A percentile compares a stretch with the other conserved stretches of the same genome.
These are phyloP conservation scores for Neonectria neomacrospora DNA, from an alignment of 2,329 filamentous ascomycete genomes.

Conservation along the genomic window DNA sequence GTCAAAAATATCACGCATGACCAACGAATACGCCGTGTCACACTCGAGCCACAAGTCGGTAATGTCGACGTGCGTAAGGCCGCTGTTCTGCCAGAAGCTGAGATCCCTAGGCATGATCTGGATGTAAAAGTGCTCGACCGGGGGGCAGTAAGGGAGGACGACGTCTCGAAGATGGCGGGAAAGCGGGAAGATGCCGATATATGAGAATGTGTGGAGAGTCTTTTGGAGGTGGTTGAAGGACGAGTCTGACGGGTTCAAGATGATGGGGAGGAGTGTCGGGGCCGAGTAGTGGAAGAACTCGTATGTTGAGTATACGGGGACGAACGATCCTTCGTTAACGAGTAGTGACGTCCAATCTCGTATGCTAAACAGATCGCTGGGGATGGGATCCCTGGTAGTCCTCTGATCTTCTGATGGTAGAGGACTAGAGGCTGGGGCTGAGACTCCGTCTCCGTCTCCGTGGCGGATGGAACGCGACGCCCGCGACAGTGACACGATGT, in stretches of 20 bases:
- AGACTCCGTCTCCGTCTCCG: neutral
- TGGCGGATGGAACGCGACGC: constrained; percentile 1
- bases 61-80: constrained; percentile 53
- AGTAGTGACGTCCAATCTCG: constrained; percentile 72
- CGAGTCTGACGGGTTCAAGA: constrained; percentile 57
- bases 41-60: constrained; percentile 65
- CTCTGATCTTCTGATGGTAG: constrained; percentile 29
- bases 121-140: constrained; percentile 64
- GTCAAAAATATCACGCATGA: constrained; percentile 55
- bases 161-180: constrained; percentile 66
- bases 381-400: constrained; percentile 29
- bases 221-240: constrained; percentile 50
- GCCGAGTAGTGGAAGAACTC: constrained; percentile 75
- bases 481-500: constrained; percentile 65
- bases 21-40: constrained; percentile 59
- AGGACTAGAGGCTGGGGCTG: neutral
- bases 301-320: constrained; percentile 76
- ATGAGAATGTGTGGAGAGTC: constrained; percentile 63
- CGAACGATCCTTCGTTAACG: constrained; percentile 80
- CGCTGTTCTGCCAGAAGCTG: constrained; percentile 51
- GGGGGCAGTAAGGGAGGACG: constrained; percentile 60
- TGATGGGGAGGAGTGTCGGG: constrained; percentile 68
- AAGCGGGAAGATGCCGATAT: constrained; percentile 75
- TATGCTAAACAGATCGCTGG: constrained; percentile 63
- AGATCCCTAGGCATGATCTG: constrained; percentile 58